Base-by-base conservation (phyloP, 495 filamentous ascomycete species). In the Penicillium silybi region DNA sequence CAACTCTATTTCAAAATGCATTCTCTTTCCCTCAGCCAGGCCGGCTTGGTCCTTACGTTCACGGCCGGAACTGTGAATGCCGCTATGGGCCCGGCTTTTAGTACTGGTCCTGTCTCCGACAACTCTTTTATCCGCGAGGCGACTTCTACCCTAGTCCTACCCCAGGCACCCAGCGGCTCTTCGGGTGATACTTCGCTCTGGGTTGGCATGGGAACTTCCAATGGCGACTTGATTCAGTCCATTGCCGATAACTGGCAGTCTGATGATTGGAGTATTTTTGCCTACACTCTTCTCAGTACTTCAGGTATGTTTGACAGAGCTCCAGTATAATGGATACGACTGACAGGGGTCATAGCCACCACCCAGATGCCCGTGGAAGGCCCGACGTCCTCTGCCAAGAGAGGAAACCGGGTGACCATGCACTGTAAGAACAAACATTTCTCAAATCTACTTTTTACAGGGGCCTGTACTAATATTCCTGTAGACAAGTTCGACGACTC, bases 151-250 rank as follows among this genome's bases (percentile, higher is more conserved):
- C 55, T 72, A n/a, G 54, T 68, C 23, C 58, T 70, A 23, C 70
- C 70, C 18, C 47, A 60, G 9, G 53, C 56, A 13, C 66, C 70
- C 16, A 69, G 59, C 25, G 59, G 58, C 8, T 50, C 48, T 11
- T 56, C 45, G 10, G 58, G 53, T 11, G 59, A 64, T 54, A 54
- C 53, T 22, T 67, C 63, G 20, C 59, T 71, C 3, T 73, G 68
- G 68, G 64, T 66, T 41, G 68, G 68, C 23, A 68, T 70, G 64
- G 67, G 71, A 17, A 73, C 69, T 44, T 64, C 63, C 4, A 62
- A 66, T 32, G 71, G 70, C 20, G 63, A 73, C 46, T 50, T 74
- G 59, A 65, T 72, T 50, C 67, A 67, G 51, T 63, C 65, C 13
- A 68, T 70, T 34, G 58, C 59, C 38, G 66, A 66, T 23, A 69